These are phyloP conservation scores for Neodidymelliopsis sp. DNA, from an alignment of 2,329 filamentous ascomycete species.

Conservation along the genomic window DNA sequence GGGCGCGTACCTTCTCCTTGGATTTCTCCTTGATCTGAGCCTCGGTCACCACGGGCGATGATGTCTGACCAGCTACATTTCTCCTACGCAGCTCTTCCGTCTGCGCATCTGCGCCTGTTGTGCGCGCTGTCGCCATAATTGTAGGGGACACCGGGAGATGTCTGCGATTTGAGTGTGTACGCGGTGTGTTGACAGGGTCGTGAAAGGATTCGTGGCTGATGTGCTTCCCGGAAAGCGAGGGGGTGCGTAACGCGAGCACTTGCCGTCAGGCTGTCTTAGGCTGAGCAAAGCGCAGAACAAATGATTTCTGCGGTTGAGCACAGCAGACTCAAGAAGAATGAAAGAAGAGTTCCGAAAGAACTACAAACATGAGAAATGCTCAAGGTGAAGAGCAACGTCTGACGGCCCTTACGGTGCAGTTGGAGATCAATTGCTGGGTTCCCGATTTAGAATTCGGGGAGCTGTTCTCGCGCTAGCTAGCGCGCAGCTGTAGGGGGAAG, in stretches of 20 bases:
- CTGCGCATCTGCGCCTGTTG: slow-evolving; percentile 53
- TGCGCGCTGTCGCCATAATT: slow-evolving; percentile 39
- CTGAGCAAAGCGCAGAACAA: slow-evolving; percentile 3
- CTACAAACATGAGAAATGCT: slow-evolving; percentile 21
- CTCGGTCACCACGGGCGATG: slow-evolving; percentile 39
- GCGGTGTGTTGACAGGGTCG: slow-evolving; percentile 7
- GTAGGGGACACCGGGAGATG: neutral
- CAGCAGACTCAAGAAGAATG: slow-evolving; percentile 20
- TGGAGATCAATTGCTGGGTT: slow-evolving; percentile 27
- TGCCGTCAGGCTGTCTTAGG: slow-evolving; percentile 11
- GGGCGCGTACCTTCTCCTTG: slow-evolving; percentile 54
- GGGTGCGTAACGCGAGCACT: slow-evolving; percentile 17
- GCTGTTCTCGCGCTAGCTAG: slow-evolving; percentile 25
- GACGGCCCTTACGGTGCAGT: slow-evolving; percentile 32
- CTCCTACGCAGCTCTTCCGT: slow-evolving; percentile 56
- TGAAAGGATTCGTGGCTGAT: slow-evolving; percentile 26
- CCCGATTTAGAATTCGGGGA: slow-evolving; percentile 39
- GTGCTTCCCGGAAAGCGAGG: slow-evolving; percentile 19
- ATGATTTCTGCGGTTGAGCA: slow-evolving; percentile 7
- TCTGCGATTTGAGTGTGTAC: neutral
- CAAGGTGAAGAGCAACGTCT: slow-evolving; percentile 22
- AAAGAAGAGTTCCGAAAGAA: slow-evolving; percentile 21
- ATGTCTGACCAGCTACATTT: slow-evolving; percentile 48
- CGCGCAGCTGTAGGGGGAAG: slow-evolving; percentile 18
- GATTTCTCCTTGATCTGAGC: slow-evolving; percentile 54